These are phyloP conservation scores for Pseudocercospora cruenta DNA, from an alignment of 2,329 filamentous ascomycete genomes.

Conservation along the genomic window DNA sequence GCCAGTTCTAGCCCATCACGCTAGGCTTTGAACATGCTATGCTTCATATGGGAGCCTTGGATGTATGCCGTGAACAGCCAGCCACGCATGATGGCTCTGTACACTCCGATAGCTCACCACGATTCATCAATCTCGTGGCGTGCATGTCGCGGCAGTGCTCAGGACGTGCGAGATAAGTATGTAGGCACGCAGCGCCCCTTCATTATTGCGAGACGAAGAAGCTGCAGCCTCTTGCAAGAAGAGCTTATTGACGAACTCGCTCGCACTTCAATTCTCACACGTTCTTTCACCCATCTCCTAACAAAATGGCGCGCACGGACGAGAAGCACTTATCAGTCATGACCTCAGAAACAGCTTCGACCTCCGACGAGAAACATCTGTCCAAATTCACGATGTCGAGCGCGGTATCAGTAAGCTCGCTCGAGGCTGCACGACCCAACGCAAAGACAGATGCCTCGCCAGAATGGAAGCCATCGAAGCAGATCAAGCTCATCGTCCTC, in stretches of 20 bases:
- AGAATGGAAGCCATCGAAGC: constrained; percentile 44
- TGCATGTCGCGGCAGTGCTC: not conserved
- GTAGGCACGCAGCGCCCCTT: not conserved
- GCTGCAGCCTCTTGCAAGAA: not conserved
- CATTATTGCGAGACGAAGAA: not conserved
- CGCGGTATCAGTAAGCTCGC: not conserved
- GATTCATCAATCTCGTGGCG: not conserved
- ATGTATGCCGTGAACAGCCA: not conserved
- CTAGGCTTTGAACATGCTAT: not conserved
- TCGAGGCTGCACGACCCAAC: not conserved
- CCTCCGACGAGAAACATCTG: constrained; percentile 11
- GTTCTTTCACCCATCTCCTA: not conserved
- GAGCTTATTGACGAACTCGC: not conserved
- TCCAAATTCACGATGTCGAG: constrained; percentile 12
- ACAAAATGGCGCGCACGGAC: not conserved
- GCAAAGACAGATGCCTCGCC: not conserved
- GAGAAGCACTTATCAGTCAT: not conserved
- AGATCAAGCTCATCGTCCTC: constrained; percentile 48
- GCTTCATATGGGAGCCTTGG: not conserved
- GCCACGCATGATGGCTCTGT: not conserved
- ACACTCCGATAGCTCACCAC: not conserved
- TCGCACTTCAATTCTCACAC: not conserved
- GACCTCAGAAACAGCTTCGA: not conserved
- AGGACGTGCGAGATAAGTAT: not conserved
- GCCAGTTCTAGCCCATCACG: not conserved